Base-by-base conservation (phyloP, 768 basidiomycete genomes). In the Auricularia sp. region DNA sequence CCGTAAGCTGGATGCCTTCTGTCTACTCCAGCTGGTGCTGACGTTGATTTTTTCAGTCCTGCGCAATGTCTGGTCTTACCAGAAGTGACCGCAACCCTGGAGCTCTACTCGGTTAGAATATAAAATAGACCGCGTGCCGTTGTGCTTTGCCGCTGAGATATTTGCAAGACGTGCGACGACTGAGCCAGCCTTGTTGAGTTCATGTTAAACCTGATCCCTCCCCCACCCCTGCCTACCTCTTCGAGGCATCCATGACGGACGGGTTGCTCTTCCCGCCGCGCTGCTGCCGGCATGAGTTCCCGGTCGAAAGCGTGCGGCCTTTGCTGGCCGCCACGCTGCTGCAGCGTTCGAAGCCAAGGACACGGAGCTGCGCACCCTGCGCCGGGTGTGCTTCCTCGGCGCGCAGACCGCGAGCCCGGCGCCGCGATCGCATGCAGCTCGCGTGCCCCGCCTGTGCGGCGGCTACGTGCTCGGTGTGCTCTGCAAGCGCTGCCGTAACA, bases 51-150 rank as follows among this genome's bases (percentile, higher is more conserved):
- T 67, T 61, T 35, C 72, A 98, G 95, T 97, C 77, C 89, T 98
- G 77, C 88, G 92, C 76, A 93, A 93, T 77, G 93, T 94, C 75
- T 98, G 94, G 94, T 89, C 87, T 69, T 92, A 91, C 87, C 83
- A 88, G 83, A 95, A 96, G 83, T 98, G 87, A 84, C 5, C 47
- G 16, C 21, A 29, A 29, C 29, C 29, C 29, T 29, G 29, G 29
- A 29, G 29, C 29, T 29, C 29, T 29, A 29, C 29, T 29, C 29
- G 29, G 29, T 29, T 29, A 29, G 29, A 29, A 29, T 29, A 39
- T 39, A 13, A 7, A 39, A 39, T 39, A 39, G 39, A 39, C 39
- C 29, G 29, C 29, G 29, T 29, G 29, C 29, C 29, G 29, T 29
- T 29, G 29, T 29, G 29, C 29, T 29, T 29, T 29, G 29, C 29